Evolutionary conservation across 306 rosid species (phyloP).

Genomic region (Begonia loranthoides): DNA sequence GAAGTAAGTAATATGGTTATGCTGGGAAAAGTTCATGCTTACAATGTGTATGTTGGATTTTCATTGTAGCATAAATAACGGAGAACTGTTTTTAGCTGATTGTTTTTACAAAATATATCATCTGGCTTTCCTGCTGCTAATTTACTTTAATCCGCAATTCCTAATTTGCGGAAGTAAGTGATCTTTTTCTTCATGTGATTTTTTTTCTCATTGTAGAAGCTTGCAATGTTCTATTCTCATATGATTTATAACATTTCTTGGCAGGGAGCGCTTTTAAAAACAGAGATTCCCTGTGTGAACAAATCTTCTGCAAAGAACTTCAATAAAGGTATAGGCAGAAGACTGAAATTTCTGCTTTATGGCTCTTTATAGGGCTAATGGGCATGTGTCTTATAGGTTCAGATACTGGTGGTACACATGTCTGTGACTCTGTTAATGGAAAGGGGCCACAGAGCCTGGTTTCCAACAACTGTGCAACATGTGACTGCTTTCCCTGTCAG

Average conservation of each 20-base stretch:
- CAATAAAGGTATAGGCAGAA: constrained; percentile 37
- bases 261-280: constrained; percentile 33
- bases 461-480: constrained; percentile 20
- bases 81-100: too few relatives aligned
- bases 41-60: too few relatives aligned
- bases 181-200: too few relatives aligned
- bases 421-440: constrained; percentile 22
- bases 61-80: too few relatives aligned
- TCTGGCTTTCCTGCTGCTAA: too few relatives aligned
- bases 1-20: too few relatives aligned
- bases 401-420: constrained; percentile 16
- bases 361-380: constrained; percentile 36
- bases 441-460: constrained; percentile 16
- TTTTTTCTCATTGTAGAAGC: too few relatives aligned
- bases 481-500: constrained; percentile 25
- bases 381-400: constrained; percentile 34
- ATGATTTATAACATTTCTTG: constrained; percentile 3
- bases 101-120: too few relatives aligned
- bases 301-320: constrained; percentile 28
- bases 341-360: constrained; percentile 17
- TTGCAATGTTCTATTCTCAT: too few relatives aligned
- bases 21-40: too few relatives aligned
- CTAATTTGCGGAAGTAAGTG: too few relatives aligned
- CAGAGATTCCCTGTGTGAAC: constrained; percentile 14
- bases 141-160: too few relatives aligned